Evolutionary conservation across 176 grass and related monocot species (phyloP), one percentile per base, ranked within the genome.

Genomic region (Bonia amplexicaulis): DNA sequence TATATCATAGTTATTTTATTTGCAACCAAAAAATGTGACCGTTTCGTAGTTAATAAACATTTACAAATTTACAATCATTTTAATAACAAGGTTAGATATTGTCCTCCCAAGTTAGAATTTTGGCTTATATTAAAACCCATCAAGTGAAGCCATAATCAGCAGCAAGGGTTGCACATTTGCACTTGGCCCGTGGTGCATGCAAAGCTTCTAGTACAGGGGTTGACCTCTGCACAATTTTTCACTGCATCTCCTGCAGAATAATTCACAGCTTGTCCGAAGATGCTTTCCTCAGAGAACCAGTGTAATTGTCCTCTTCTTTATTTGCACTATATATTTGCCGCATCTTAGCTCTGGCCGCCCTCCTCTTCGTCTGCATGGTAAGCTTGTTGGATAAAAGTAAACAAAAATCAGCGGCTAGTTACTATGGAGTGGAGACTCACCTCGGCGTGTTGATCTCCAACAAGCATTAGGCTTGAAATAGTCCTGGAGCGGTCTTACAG

Each of bases 401-500:
- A 42, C 16, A 68, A 58, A 31, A 12, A 71, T 12, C 49, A 44
- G 54, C 48, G 45, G 33, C 22, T 71, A 17, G 40, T 46, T 62
- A 37, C 52, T 60, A 48, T 20, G 45, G 41, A 35, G 20, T 45
- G 35, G 48, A 77, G 77, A 77, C 81, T 53, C 78, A 86, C 90
- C 90, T 94, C 89, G 84, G 54, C 45, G 78, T 9, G 91, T 71
- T 23, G 29, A 64, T 90, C 55, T 89, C 74, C 77, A 45, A 66
- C 77, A 88, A 73, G 66, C 71, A 2, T 27, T 39, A 23, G 58
- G 78, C 39, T 78, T 84, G 64, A 97, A 84, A 73, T 91, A 94
- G 45, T 84, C 53, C 41, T 71, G 77, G 29, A 94, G 80, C 41
- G 95, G 86, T 86, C 83, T 91, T 87, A 75, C 64, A 7, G 95